Base-by-base conservation (phyloP, 805 yeast species). In the Saccharomycopsis sp. region DNA sequence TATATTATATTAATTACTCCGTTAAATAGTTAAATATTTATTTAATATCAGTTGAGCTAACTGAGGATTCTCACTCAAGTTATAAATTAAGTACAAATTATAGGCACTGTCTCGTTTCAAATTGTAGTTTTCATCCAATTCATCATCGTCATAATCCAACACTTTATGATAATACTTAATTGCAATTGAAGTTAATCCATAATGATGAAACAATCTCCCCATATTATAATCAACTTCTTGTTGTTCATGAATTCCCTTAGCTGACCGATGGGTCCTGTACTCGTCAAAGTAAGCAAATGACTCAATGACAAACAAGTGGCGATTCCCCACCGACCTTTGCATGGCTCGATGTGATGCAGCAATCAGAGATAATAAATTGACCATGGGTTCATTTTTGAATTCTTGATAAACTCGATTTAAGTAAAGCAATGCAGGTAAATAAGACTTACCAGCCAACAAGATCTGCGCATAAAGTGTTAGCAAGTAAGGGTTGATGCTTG, bases 321-420 rank as follows among this genome's bases (percentile, higher is more conserved):
- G 75, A 59, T 87, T 85, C 4, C 80, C 71, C 3, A 95, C 81
- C 47, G 85, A 77, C 51, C 98, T 71, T 62, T 93, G 97, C 79
- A 89, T 81, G 0, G 97, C 84, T 35, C 97, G 72, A 55, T 90
- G 96, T 20, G 89, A 66, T 62, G 88, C 89, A 0, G 89, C 79
- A 33, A 93, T 61, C 0, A 93, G 97, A 37, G 85, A 67, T 29
- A 83, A 62, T 22, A 93, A 67, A 49, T 86, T 72, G 1, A 93
- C 67, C 67, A 87, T 75, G 1, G 97, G 95, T 51, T 90, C 96
- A 34, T 76, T 64, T 36, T 81, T 80, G 45, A 75, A 75, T 20
- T 76, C 72, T 41, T 72, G 72, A 58, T 84, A 83, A 3, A 87
- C 79, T 46, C 89, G 74, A 38, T 78, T 72, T 46, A 85, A 68